Conservation (phyloP, 2,329 filamentous ascomycete species). For the Fonsecaea multimorphosa region DNA sequence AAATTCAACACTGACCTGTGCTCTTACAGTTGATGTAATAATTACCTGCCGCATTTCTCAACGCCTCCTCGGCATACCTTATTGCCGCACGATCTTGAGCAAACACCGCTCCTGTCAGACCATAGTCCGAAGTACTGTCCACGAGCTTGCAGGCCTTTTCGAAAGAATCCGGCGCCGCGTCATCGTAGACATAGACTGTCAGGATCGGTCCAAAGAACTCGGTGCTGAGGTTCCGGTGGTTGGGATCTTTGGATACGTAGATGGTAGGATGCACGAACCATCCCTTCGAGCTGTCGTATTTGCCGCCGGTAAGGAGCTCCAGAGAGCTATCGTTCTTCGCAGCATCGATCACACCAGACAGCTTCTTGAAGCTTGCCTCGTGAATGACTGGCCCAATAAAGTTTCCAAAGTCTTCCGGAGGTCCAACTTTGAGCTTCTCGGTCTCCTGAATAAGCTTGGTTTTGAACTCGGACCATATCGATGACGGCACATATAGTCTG, state of each 20-base stretch:
- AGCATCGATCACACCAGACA: slow-evolving; percentile 72
- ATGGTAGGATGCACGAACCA: slow-evolving; percentile 80
- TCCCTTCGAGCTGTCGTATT: slow-evolving; percentile 73
- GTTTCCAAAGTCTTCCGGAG: slow-evolving; percentile 68
- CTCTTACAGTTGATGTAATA: slow-evolving; percentile 88
- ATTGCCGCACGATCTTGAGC: slow-evolving; percentile 71
- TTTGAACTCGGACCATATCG: slow-evolving; percentile 73
- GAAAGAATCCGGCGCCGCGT: slow-evolving; percentile 59
- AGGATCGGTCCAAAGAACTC: slow-evolving; percentile 80
- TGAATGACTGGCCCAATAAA: slow-evolving; percentile 85
- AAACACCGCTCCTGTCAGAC: slow-evolving; percentile 77
- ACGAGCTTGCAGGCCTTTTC: slow-evolving; percentile 67
- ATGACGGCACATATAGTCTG: slow-evolving; percentile 73
- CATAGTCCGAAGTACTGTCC: slow-evolving; percentile 76
- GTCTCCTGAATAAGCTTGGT: slow-evolving; percentile 67
- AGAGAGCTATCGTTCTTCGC: slow-evolving; percentile 73
- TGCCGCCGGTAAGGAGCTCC: slow-evolving; percentile 72
- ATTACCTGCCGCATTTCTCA: slow-evolving; percentile 77
- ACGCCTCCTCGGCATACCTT: slow-evolving; percentile 70
- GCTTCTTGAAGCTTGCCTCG: slow-evolving; percentile 74
- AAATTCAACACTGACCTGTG: slow-evolving; percentile 50
- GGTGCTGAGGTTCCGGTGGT: slow-evolving; percentile 70
- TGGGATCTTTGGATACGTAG: slow-evolving; percentile 71
- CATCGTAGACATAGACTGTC: slow-evolving; percentile 74
- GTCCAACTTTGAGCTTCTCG: slow-evolving; percentile 69